Evolutionary conservation across 106 monocot genomes (phyloP), one percentile per base, ranked within the genome.

Genomic region (Apostasia ramifera): DNA sequence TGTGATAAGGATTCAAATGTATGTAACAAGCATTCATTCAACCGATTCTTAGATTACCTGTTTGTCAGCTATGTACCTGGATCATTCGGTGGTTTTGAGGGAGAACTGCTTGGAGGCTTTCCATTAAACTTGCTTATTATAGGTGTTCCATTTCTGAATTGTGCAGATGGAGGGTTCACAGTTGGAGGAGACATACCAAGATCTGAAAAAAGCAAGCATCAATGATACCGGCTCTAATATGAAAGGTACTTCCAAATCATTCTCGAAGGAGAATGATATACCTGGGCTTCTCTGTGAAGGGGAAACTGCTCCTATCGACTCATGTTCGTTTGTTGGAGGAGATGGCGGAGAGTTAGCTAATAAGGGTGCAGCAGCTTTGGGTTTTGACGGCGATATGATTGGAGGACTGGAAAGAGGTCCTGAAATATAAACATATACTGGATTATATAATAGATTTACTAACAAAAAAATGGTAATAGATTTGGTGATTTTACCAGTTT

Each of bases 241-340:
- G 2, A 6, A 60, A 2, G 15, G 6, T 50, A 50, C 50, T 50
- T 50, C 8, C 8, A 50, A 8, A 50, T 8, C 4, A 50, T 50
- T 50, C 8, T 4, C 6, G 50, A 50, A 50, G 8, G 8, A 50
- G 8, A 50, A 50, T 50, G 50, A 8, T 5, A 5, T 50, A 5
- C 50, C 65, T 61, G 68, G 77, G 54, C 42, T 66, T 70, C 70
- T 53, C 59, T 46, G 12, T 5, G 71, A 55, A 13, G 88, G 81
- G 70, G 85, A 54, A 63, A 60, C 47, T 56, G 69, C 50, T 51
- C 40, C 70, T 51, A 64, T 76, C 8, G 40, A 55, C 52, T 57
- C 66, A 70, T 72, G 69, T 69, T 77, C 64, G 2, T n/a, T 5
- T 2, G 67, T 55, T 11, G 40, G 8, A 68, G 63, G 67, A 78